These are phyloP conservation scores for Pyrus pyrifolia DNA, from an alignment of 306 rosid genomes.

Conservation along the genomic window DNA sequence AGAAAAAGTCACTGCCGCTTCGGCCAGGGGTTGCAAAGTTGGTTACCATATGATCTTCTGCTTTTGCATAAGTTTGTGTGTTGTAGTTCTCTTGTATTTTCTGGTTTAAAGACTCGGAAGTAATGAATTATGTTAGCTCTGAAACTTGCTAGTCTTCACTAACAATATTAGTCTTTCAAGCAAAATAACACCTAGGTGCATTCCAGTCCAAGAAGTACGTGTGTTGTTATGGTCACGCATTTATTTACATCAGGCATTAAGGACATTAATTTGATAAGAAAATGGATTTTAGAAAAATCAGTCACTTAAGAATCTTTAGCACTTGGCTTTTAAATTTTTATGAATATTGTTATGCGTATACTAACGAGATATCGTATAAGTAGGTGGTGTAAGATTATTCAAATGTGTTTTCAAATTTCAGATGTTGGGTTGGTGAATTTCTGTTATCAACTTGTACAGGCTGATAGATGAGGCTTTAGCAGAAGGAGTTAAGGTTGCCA, in stretches of 20 bases:
- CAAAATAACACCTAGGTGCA: constrained; percentile 31
- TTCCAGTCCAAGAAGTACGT: too few species aligned
- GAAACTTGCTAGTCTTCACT: too few species aligned
- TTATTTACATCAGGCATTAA: too few species aligned
- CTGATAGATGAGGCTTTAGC: constrained; percentile 80
- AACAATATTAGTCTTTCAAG: constrained; percentile 25
- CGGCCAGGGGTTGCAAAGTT: constrained; percentile 98
- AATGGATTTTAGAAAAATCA: background rate
- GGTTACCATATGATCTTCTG: constrained; percentile 40
- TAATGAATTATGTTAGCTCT: too few species aligned
- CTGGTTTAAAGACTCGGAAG: background rate
- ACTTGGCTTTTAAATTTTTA: background rate
- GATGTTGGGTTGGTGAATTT: constrained; percentile 13
- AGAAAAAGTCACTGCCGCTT: constrained; percentile 90
- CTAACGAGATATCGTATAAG: background rate
- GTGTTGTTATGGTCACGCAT: too few species aligned
- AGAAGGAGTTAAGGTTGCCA: constrained; percentile 89
- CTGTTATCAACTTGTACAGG: constrained; percentile 38
- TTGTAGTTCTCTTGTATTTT: background rate
- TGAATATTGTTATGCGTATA: too few species aligned
- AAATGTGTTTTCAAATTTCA: background rate
- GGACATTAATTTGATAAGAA: background rate
- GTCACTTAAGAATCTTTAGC: background rate
- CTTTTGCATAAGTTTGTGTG: background rate
- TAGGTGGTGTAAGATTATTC: too few species aligned